These are phyloP conservation scores for Stagonosporopsis chrysanthemi DNA, from an alignment of 2,329 filamentous ascomycete genomes.

Conservation along the genomic window DNA sequence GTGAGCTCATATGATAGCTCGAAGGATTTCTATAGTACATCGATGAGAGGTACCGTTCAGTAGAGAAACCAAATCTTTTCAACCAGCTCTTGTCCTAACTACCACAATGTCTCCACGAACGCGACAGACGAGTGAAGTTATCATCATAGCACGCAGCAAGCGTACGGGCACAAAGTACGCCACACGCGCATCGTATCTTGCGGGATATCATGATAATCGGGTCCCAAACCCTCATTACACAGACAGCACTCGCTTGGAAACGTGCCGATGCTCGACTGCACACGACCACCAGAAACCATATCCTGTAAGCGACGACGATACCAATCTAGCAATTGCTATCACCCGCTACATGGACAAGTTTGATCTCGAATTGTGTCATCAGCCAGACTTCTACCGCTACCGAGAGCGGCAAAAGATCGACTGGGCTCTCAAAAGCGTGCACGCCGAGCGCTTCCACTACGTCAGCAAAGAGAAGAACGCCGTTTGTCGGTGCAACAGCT, in stretches of 20 bases:
- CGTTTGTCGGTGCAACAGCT: conserved; percentile 27
- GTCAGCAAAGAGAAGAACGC: conserved; percentile 12
- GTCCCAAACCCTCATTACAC: neutral
- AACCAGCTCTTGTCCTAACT: neutral
- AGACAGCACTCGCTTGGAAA: neutral
- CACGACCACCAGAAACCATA: neutral
- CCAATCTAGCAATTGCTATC: conserved; percentile 11
- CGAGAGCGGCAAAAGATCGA: neutral
- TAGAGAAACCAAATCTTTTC: neutral
- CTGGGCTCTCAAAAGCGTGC: neutral
- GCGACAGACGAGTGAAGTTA: neutral
- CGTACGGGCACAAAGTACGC: conserved; percentile 9
- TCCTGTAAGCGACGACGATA: neutral
- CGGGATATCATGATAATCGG: neutral
- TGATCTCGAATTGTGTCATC: conserved; percentile 5
- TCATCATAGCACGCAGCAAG: conserved; percentile 19
- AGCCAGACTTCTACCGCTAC: neutral
- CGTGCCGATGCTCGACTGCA: neutral
- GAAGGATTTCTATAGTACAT: neutral
- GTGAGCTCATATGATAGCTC: neutral
- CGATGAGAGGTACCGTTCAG: neutral
- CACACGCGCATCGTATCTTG: neutral
- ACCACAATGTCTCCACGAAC: neutral
- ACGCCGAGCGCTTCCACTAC: conserved; percentile 25
- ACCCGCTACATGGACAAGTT: conserved; percentile 22